Base-by-base conservation (phyloP, 225 moss, liverwort and hornwort species). In the Climacium dendroides region DNA sequence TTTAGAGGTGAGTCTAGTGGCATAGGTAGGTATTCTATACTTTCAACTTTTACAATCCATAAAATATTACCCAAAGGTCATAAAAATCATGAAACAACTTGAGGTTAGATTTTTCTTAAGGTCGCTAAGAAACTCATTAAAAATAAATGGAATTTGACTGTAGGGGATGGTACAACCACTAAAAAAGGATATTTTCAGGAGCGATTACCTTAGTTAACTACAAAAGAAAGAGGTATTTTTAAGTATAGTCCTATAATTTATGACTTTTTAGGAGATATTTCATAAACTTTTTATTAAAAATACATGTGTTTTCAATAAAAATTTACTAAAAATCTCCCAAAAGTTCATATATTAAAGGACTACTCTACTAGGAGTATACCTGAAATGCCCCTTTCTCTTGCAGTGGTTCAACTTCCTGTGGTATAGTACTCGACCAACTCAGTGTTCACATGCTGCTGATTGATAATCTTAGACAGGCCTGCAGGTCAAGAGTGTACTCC, bases 11-110 rank as follows among this genome's bases (percentile, higher is more conserved):
- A n/a, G n/a, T 45, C 10, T 16, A 72, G 9, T 71, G 14, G 5
- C 15, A 43, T n/a, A n/a, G n/a, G n/a, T n/a, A n/a, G n/a, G n/a
- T n/a, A n/a, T 3, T 9, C 1, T 29, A 17, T 13, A 0, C 17
- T 72, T 72, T 72, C 72, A 72, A 45, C 17, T 72, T 29, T 71
- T 14, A 45, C 43, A 16, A 43, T 45, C 45, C 45, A 45, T 17
- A 45, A 72, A 45, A 17, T 29, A 45, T 17, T 17, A 28, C 0
- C 0, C 2, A 2, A 45, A 2, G 8, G 26, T 28, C 1, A 0
- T 43, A 72, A 45, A n/a, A 45, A 72, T 29, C 9, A 29, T 17
- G 5, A 45, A 71, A 16, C 16, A 43, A 43, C 4, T 71, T 71
- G 3, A n/a, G 17, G 1, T 45, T 72, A 15, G 17, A 9, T 72